Conservation (phyloP, 2,329 filamentous ascomycete genomes). For the Fusarium ambrosium region DNA sequence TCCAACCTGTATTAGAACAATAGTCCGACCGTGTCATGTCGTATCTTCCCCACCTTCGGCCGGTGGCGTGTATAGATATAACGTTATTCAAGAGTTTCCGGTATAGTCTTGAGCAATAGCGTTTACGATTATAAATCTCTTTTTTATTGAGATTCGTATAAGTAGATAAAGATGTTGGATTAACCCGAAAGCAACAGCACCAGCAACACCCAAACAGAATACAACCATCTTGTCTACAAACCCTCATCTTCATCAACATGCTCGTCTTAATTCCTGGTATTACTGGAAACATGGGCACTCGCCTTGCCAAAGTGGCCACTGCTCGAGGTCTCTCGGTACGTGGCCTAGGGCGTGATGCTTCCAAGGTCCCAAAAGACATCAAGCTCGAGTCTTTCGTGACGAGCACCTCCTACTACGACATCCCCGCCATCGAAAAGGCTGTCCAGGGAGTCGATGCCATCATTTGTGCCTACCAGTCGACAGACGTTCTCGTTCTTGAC, state of each 20-base stretch:
- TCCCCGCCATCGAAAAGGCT: neutral
- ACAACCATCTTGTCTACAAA: neutral
- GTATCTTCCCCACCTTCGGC: neutral
- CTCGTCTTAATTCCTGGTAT: neutral
- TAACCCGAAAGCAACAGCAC: neutral
- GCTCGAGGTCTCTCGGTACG: neutral
- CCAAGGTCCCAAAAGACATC: neutral
- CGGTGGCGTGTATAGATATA: neutral
- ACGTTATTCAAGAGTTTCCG: neutral
- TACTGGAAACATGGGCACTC: neutral
- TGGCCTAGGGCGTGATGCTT: neutral
- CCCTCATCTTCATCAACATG: neutral
- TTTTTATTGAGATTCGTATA: neutral
- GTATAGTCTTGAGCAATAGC: neutral
- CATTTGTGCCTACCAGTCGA: neutral
- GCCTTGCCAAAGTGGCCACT: neutral
- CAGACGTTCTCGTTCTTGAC: slow-evolving; percentile 10
- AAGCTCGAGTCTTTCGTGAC: slow-evolving; percentile 1
- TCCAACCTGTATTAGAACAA: neutral
- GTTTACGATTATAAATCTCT: neutral
- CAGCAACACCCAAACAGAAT: neutral
- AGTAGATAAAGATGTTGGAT: neutral
- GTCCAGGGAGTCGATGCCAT: neutral
- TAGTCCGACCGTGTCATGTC: neutral
- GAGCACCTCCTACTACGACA: neutral